Evolutionary conservation across 768 basidiomycete genomes (phyloP), one percentile per base, ranked within the genome.

Genomic region (Russula emetica): DNA sequence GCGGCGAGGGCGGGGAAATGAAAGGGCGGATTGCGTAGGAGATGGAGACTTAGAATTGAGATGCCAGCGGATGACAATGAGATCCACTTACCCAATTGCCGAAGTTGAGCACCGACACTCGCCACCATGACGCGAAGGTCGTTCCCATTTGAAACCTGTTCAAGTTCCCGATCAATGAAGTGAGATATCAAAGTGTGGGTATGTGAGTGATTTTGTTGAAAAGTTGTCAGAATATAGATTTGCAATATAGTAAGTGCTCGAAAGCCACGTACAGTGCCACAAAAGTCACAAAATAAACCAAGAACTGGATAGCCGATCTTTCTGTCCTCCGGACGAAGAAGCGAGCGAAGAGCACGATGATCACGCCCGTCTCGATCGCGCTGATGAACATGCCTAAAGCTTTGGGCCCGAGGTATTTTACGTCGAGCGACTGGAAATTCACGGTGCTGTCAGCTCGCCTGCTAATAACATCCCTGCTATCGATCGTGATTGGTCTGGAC

Each of bases 141-240:
- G 66, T 13, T n/a, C 57, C 59, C 14, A 69, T 71, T 56, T 72
- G 72, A 5, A 71, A 58, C 36, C 71, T 72, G n/a, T n/a, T n/a
- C n/a, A n/a, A n/a, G 42, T 13, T 34, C 9, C 5, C 30, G 22
- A n/a, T 22, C 11, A 1, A 16, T 7, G 20, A 44, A 30, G 20
- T 16, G n/a, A n/a, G 40, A 45, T 11, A 7, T 22, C n/a, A 24
- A 55, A 28, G 11, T 16, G 30, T 11, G 60, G 11, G 24, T 32
- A 20, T 45, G 44, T 45, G 44, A 45, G 44, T n/a, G 2, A 5
- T 45, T 10, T 42, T 20, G n/a, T n/a, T 9, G n/a, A 16, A 14
- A 14, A 38, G 5, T 42, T n/a, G 20, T 44, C 44, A 44, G 20
- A 40, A 18, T 40, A 18, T 18, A 40, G 38, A 40, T 40, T 36